Evolutionary conservation across 1,284 basidiomycete species (phyloP), one percentile per base, ranked within the genome.

Genomic region (Ustilago sp.): DNA sequence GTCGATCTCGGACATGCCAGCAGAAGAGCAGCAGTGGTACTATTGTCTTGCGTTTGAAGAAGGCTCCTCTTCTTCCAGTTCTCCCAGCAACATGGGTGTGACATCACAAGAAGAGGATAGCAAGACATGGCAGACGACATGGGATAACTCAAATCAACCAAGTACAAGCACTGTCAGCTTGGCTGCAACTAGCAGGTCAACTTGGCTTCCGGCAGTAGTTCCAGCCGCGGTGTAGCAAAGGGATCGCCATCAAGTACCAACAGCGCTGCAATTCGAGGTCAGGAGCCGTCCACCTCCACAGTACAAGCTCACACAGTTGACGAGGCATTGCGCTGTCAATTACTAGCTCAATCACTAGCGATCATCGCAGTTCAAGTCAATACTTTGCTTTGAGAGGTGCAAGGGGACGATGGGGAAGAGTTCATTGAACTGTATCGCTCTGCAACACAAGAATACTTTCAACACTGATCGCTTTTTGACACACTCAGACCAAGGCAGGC

Each of bases 91-190:
- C 17, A n/a, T 32, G 6, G 67, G 67, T 0, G 57, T 52, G 0
- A 74, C 72, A 28, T 59, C 35, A 1, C 59, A 67, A 8, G 63
- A 63, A 38, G 69, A 45, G 7, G 41, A 51, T 8, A 66, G 67
- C 39, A 74, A 74, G 59, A 74, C 72, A n/a, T 74, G 72, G 72
- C 63, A 74, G 43, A 66, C 72, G 0, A 74, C 72, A 4, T 74
- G 72, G 72, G 56, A 69, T 6, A 53, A 38, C 8, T 17, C 43
- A 12, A 50, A 59, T 38, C 28, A 5, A 8, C n/a, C 17, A 28
- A 34, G 28, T 5, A 39, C 15, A 12, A 52, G 55, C 17, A 9
- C 31, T 7, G 19, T 11, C 32, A 8, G 19, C 5, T 50, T 17
- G 6, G 47, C n/a, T 17, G 13, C 52, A 8, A 45, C 61, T 8